These are phyloP conservation scores for Termitomyces sp. DNA, from an alignment of 768 basidiomycete species.

Conservation along the genomic window DNA sequence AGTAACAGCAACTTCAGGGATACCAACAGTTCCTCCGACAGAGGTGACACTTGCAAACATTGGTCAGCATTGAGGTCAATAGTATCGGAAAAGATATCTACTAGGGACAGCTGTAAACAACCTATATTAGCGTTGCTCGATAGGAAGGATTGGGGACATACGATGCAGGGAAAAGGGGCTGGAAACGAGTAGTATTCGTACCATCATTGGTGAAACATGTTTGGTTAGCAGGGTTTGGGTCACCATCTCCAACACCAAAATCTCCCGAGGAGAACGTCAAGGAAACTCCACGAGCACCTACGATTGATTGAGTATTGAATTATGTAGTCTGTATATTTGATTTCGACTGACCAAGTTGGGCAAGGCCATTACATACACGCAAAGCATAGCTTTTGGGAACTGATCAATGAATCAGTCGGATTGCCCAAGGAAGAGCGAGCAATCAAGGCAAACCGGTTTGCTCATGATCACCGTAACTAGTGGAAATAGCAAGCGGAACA, in stretches of 20 bases:
- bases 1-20: conserved; percentile 52
- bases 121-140: not conserved
- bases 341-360: conserved; percentile 46
- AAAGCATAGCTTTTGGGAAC: conserved; percentile 52
- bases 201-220: conserved; percentile 58
- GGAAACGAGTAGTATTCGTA: conserved; percentile 45
- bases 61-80: not conserved
- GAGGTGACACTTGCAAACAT: conserved; percentile 56
- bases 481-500: conserved; percentile 57
- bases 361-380: conserved; percentile 54
- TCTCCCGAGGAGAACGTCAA: conserved; percentile 66
- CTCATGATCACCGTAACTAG: conserved; percentile 66
- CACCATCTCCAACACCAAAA: conserved; percentile 62
- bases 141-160: not conserved
- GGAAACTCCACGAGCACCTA: conserved; percentile 65
- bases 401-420: conserved; percentile 13
- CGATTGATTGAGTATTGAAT: not conserved
- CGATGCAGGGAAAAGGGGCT: conserved; percentile 57
- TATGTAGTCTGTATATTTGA: not conserved
- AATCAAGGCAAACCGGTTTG: conserved; percentile 43
- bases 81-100: conserved; percentile 19
- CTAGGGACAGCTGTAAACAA: conserved; percentile 39
- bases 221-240: conserved; percentile 45
- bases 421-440: not conserved
- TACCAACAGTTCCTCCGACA: conserved; percentile 53